Evolutionary conservation across 2,329 filamentous ascomycete genomes (phyloP).

Genomic region (Ophiostoma piceae): DNA sequence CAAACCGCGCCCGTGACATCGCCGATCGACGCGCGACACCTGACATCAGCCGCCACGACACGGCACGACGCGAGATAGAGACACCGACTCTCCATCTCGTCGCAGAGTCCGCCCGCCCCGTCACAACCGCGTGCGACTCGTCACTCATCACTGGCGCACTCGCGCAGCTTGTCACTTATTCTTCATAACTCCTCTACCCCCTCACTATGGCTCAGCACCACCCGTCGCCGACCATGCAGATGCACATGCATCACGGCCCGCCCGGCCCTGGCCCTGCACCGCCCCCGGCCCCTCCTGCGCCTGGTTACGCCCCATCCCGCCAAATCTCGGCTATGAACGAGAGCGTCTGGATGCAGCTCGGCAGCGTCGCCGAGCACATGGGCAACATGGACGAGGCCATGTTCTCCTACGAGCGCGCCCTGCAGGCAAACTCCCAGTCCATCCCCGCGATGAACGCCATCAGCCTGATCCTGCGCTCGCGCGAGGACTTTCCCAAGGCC

Average conservation of each 20-base stretch:
- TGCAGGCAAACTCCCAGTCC: constrained; percentile 82
- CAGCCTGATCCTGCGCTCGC: constrained; percentile 81
- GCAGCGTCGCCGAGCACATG: constrained; percentile 79
- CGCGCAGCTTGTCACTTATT: background rate
- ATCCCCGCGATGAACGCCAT: constrained; percentile 91
- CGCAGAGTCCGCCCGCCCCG: background rate
- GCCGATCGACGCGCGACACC: background rate
- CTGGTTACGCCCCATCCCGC: constrained; percentile 59
- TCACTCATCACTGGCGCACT: background rate
- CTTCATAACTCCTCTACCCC: background rate
- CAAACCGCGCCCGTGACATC: background rate
- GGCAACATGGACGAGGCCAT: constrained; percentile 85
- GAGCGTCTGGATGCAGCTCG: constrained; percentile 84
- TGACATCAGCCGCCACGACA: background rate
- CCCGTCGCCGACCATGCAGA: constrained; percentile 71
- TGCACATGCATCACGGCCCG: constrained; percentile 59
- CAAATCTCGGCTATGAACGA: constrained; percentile 78
- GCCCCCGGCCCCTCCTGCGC: constrained; percentile 41
- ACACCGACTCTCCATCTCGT: background rate
- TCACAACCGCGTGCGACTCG: constrained; percentile 3
- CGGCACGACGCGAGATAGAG: background rate
- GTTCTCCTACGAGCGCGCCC: constrained; percentile 82
- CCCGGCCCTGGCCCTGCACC: constrained; percentile 53
- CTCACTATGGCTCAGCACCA: constrained; percentile 69
- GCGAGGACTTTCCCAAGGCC: constrained; percentile 89